A percentile compares a stretch with the other conserved stretches of the same genome.
Conservation (phyloP, 2,329 filamentous ascomycete genomes). For the Exophiala xenobiotica region DNA sequence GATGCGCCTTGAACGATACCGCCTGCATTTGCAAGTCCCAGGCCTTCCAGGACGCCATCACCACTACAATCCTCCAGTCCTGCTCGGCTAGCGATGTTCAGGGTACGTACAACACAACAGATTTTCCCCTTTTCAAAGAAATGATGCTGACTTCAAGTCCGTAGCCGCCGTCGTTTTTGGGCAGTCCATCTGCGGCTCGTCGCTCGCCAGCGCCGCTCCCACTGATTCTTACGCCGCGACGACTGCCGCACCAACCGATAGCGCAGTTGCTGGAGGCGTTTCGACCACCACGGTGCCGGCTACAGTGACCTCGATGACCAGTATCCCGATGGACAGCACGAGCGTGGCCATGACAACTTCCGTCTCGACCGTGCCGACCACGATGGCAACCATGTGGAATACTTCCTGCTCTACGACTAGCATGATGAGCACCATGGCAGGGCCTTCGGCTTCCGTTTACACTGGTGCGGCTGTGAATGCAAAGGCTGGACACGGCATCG, state of each 20-base stretch:
- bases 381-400: constrained; percentile 6
- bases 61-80: constrained; percentile 16
- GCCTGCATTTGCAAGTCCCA: constrained; percentile 21
- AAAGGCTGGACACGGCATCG: constrained; percentile 14
- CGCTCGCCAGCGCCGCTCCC: constrained; percentile 1
- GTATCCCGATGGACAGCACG: constrained; percentile 5
- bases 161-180: constrained; percentile 17
- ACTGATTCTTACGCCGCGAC: not conserved
- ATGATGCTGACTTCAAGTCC: not conserved
- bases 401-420: constrained; percentile 14
- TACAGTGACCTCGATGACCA: constrained; percentile 18
- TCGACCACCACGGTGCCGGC: constrained; percentile 19
- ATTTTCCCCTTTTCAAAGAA: not conserved
- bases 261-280: not conserved
- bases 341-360: not conserved
- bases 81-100: constrained; percentile 18
- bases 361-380: constrained; percentile 1
- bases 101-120: constrained; percentile 8
- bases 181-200: constrained; percentile 17
- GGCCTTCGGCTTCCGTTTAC: constrained; percentile 8
- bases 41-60: constrained; percentile 22
- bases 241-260: not conserved
- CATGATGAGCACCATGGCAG: not conserved
- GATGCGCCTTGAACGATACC: constrained; percentile 15
- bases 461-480: constrained; percentile 12